These are phyloP conservation scores for Acanthamoeba triangularis DNA, from an alignment of 208 protist species.

Conservation along the genomic window DNA sequence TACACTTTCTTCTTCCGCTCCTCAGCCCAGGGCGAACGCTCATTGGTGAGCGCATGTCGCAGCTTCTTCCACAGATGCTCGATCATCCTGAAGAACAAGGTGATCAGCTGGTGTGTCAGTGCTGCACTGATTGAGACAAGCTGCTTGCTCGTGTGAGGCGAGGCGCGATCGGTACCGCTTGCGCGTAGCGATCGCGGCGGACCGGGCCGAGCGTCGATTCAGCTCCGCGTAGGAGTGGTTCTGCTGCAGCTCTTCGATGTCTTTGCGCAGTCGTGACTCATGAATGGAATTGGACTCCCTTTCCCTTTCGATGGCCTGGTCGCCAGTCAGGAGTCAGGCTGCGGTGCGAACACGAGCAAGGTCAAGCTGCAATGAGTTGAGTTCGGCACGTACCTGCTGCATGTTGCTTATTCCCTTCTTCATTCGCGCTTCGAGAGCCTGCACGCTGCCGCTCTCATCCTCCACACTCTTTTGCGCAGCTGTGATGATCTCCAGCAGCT, in stretches of 20 bases:
- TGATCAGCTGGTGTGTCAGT: not conserved
- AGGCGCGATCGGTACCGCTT: not conserved
- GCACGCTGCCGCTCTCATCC: constrained; percentile 33
- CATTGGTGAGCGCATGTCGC: constrained; percentile 11
- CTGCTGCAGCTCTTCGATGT: constrained; percentile 46
- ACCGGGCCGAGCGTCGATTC: not conserved
- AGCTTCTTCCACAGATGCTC: constrained; percentile 66
- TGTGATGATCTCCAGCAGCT: constrained; percentile 60
- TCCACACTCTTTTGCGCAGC: not conserved
- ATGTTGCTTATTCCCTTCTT: constrained; percentile 23
- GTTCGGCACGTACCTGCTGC: not conserved
- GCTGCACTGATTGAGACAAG: not conserved
- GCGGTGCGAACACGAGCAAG: too few species aligned
- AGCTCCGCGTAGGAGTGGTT: not conserved
- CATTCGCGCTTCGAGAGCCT: constrained; percentile 13
- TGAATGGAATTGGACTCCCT: constrained; percentile 61
- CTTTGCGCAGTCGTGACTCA: constrained; percentile 31
- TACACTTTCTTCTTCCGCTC: not conserved
- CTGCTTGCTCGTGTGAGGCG: not conserved
- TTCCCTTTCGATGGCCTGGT: constrained; percentile 28
- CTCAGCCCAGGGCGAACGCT: constrained; percentile 61
- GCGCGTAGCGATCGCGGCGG: not conserved
- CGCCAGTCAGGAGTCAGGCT: not conserved
- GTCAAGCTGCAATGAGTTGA: not conserved
- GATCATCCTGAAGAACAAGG: not conserved